phyloP scores from a whole-genome alignment of 208 protist species.

The Porcisia deanei region DNA sequence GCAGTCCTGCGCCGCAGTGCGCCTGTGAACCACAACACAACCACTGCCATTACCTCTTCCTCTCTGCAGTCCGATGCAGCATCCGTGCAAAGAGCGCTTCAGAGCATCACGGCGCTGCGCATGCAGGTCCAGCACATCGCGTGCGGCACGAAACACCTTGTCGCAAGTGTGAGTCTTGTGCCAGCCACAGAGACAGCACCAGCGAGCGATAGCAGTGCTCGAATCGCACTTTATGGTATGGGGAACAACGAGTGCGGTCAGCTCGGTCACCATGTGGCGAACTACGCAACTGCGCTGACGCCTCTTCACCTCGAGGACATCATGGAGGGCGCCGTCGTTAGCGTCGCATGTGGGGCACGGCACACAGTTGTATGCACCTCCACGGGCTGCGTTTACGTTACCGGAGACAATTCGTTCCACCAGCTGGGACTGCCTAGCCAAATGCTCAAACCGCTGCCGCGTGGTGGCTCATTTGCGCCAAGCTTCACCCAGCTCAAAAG shows the following conservation, averaged over 20 bases:
- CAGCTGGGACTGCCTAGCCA: constrained; percentile 61
- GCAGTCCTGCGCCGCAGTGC: constrained; percentile 20
- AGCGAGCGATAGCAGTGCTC: not conserved
- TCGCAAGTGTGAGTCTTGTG: constrained; percentile 33
- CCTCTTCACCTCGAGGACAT: constrained; percentile 57
- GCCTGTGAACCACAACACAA: not conserved
- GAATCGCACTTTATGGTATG: constrained; percentile 52
- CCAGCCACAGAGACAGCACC: not conserved
- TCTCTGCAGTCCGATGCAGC: constrained; percentile 11
- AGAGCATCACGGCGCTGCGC: constrained; percentile 15
- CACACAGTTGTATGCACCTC: constrained; percentile 65
- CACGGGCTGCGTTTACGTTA: constrained; percentile 66
- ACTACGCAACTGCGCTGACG: constrained; percentile 59
- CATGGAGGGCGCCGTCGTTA: constrained; percentile 41
- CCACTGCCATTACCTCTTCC: not conserved
- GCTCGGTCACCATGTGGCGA: constrained; percentile 62
- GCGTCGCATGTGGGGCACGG: constrained; percentile 63
- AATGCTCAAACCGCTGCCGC: constrained; percentile 28
- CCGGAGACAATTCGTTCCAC: constrained; percentile 70
- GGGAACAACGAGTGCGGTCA: constrained; percentile 80
- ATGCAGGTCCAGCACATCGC: constrained; percentile 46
- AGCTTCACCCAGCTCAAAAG: constrained; percentile 51
- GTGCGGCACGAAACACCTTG: constrained; percentile 63
- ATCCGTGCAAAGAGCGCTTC: constrained; percentile 21
- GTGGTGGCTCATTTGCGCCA: constrained; percentile 19